Percentiles rank a stretch among this genome's conserved stretches.
phyloP scores from a whole-genome alignment of 169 alveolate species.

The Eimeria nieschulzi region DNA sequence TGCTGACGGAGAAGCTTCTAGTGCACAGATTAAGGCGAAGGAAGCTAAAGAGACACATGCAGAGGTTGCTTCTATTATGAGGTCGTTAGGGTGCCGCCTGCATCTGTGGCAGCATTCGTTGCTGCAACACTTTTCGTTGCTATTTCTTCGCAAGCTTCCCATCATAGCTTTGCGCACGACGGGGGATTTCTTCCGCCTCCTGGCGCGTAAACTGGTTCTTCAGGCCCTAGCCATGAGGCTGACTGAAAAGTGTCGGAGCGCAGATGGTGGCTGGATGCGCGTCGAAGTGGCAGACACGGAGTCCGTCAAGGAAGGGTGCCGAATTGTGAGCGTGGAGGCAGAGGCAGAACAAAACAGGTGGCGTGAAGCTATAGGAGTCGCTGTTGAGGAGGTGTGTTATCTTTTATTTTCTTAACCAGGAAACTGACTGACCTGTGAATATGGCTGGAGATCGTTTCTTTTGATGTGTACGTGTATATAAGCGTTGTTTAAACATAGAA shows the following conservation, averaged over 20 bases:
- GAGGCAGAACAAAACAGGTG: slow-evolving; percentile 57
- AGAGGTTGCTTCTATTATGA: not conserved
- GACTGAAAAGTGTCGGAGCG: slow-evolving; percentile 35
- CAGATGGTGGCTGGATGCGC: slow-evolving; percentile 49
- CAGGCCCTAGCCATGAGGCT: slow-evolving; percentile 71
- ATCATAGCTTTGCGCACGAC: slow-evolving; percentile 53
- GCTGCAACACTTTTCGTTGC: slow-evolving; percentile 69
- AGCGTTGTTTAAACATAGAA: too few relatives aligned
- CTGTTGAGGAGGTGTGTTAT: slow-evolving; percentile 53
- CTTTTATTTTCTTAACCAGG: not conserved
- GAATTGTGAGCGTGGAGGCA: slow-evolving; percentile 61
- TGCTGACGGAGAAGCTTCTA: not conserved
- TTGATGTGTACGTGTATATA: too few relatives aligned
- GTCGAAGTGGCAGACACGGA: slow-evolving; percentile 61
- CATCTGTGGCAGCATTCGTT: slow-evolving; percentile 70
- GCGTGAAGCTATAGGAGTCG: slow-evolving; percentile 58
- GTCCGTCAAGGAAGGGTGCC: slow-evolving; percentile 72
- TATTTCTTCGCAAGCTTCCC: slow-evolving; percentile 63
- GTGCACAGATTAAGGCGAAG: not conserved
- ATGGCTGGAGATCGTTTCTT: too few relatives aligned
- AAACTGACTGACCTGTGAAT: too few relatives aligned
- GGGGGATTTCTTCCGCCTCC: slow-evolving; percentile 65
- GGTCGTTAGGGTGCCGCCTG: slow-evolving; percentile 14
- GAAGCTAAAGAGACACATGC: not conserved
- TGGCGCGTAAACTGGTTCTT: slow-evolving; percentile 64